A percentile compares a stretch with the other conserved stretches of the same genome.
Evolutionary conservation across 306 rosid genomes (phyloP).

Genomic region (Dryas octopetala): DNA sequence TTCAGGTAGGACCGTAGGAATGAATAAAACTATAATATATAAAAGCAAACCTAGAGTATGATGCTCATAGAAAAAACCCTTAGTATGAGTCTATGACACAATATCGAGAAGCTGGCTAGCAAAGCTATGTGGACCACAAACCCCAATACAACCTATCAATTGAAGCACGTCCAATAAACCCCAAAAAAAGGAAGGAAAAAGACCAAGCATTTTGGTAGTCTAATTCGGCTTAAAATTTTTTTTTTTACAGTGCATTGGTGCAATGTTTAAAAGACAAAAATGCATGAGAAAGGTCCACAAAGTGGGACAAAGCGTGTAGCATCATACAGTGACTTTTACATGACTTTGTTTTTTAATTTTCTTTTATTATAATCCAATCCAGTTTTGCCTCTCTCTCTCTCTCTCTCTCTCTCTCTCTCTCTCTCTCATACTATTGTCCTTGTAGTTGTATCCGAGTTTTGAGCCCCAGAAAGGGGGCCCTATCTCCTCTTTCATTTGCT

Average conservation of each 20-base stretch:
- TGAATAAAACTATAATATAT: not conserved
- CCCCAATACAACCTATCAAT: slow-evolving; percentile 15
- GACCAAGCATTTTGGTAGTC: not conserved
- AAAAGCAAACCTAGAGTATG: slow-evolving; percentile 12
- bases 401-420: not conserved
- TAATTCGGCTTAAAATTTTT: not conserved
- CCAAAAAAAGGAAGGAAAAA: not conserved
- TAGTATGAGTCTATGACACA: not conserved
- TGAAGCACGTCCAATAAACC: not conserved
- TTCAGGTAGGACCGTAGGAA: not conserved
- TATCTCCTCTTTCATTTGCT: slow-evolving; percentile 7
- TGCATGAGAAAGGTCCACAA: slow-evolving; percentile 27
- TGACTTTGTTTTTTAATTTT: slow-evolving; percentile 1
- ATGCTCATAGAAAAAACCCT: slow-evolving; percentile 11
- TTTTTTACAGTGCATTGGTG: slow-evolving; percentile 5
- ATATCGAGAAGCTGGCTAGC: slow-evolving; percentile 21
- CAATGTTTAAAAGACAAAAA: not conserved
- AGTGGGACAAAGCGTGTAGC: slow-evolving; percentile 39
- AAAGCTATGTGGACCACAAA: slow-evolving; percentile 16
- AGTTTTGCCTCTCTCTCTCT: not conserved
- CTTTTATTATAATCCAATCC: slow-evolving; percentile 11
- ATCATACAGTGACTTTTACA: slow-evolving; percentile 29
- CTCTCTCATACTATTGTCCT: not conserved
- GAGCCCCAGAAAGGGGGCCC: slow-evolving; percentile 14
- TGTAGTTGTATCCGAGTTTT: slow-evolving; percentile 1